A percentile compares a stretch with the other conserved stretches of the same genome.
phyloP scores from a whole-genome alignment of 164 flowering plant species.

The Nymphaea colorata region DNA sequence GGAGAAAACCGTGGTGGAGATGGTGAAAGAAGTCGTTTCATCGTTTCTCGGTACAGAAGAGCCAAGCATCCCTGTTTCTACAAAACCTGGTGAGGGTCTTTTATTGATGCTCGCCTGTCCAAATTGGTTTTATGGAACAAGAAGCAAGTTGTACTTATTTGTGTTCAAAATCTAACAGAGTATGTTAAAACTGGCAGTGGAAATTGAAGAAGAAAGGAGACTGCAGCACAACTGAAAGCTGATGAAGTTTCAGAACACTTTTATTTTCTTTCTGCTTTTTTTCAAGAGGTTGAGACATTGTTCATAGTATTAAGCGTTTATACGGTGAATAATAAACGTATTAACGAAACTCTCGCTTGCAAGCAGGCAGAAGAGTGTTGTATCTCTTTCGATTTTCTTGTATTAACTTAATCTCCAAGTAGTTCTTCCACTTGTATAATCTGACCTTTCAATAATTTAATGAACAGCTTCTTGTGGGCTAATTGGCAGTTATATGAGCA shows the following conservation, averaged over 20 bases:
- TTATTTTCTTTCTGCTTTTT: too few species aligned
- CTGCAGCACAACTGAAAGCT: slow-evolving; percentile 41
- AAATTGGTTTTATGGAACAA: neutral
- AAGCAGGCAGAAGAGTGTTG: neutral
- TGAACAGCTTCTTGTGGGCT: neutral
- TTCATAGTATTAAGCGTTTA: too few species aligned
- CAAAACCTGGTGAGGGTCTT: slow-evolving; percentile 25
- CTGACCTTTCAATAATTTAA: too few species aligned
- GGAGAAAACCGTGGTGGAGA: slow-evolving; percentile 41
- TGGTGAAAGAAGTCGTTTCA: slow-evolving; percentile 44
- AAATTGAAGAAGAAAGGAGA: slow-evolving; percentile 38
- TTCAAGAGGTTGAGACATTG: neutral
- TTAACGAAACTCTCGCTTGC: neutral
- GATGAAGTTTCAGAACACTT: too few species aligned
- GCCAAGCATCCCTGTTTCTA: slow-evolving; percentile 2
- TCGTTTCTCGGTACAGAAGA: slow-evolving; percentile 30
- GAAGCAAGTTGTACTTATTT: neutral
- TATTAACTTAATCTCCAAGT: neutral
- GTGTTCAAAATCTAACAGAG: neutral
- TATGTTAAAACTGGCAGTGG: slow-evolving; percentile 23
- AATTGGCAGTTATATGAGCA: too few species aligned
- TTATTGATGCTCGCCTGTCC: neutral
- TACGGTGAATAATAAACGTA: too few species aligned
- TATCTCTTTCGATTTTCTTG: neutral
- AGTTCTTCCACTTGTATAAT: neutral